Percentiles rank a stretch among this genome's conserved stretches.
Conservation (phyloP, 176 grass and related monocot genomes). For the Aechmea fasciata region DNA sequence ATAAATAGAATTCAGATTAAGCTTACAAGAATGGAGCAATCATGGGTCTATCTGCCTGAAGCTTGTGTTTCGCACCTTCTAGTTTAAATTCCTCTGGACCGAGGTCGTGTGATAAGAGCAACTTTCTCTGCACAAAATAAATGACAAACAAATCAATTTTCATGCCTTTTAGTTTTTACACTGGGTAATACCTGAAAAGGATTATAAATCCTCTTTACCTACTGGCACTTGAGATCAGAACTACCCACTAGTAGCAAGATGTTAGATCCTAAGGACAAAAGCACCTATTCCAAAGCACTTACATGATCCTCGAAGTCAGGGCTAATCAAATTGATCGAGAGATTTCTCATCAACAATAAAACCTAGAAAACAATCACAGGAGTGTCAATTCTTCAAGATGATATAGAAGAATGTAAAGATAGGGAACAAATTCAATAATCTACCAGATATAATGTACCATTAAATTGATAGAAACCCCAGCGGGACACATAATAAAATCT, state of each 20-base stretch:
- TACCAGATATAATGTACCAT: background rate
- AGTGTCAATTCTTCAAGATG: conserved; percentile 1
- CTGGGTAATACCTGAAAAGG: background rate
- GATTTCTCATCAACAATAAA: conserved; percentile 91
- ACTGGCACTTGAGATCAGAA: background rate
- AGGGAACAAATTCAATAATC: background rate
- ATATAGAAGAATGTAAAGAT: conserved; percentile 6
- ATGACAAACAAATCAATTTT: conserved; percentile 6
- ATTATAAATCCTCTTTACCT: background rate
- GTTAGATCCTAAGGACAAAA: background rate
- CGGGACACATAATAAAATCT: background rate
- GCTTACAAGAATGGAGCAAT: conserved; percentile 53
- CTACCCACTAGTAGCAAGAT: background rate
- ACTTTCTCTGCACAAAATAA: conserved; percentile 40
- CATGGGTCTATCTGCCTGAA: conserved; percentile 35
- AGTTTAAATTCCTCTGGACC: conserved; percentile 31
- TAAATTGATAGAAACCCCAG: background rate
- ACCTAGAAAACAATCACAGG: conserved; percentile 35
- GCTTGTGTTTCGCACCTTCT: conserved; percentile 33
- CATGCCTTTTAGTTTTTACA: background rate
- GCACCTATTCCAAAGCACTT: conserved; percentile 23
- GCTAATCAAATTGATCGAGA: conserved; percentile 92
- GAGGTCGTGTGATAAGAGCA: conserved; percentile 44
- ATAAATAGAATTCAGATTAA: no score
- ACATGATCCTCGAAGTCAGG: conserved; percentile 98